phyloP scores from a whole-genome alignment of 2,329 filamentous ascomycete species.

The Paecilomyces niveus region DNA sequence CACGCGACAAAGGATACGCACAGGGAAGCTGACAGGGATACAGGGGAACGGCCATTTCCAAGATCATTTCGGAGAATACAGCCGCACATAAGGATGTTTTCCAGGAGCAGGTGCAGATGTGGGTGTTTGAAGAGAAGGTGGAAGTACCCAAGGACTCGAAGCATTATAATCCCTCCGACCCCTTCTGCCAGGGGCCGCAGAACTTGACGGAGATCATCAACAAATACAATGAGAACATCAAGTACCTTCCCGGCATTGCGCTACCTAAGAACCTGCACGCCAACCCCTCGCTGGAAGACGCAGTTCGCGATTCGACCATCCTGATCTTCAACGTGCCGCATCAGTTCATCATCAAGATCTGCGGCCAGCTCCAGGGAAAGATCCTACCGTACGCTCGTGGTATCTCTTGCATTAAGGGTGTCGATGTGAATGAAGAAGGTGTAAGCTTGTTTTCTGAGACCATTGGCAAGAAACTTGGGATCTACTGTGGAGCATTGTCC shows the following conservation, averaged over 20 bases:
- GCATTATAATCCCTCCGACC: conserved; percentile 73
- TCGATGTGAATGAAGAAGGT: conserved; percentile 80
- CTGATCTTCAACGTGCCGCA: conserved; percentile 96
- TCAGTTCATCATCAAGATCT: conserved; percentile 78
- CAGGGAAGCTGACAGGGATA: not conserved
- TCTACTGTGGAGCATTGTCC: conserved; percentile 93
- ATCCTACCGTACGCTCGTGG: conserved; percentile 88
- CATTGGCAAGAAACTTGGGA: conserved; percentile 83
- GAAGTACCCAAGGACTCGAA: conserved; percentile 63
- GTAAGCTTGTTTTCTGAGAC: conserved; percentile 89
- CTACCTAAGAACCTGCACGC: conserved; percentile 63
- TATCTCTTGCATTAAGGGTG: conserved; percentile 97
- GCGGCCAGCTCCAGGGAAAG: conserved; percentile 75
- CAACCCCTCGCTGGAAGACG: conserved; percentile 48
- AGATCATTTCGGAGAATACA: conserved; percentile 92
- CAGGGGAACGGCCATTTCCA: conserved; percentile 94
- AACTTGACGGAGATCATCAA: conserved; percentile 93
- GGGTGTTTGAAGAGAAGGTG: conserved; percentile 94
- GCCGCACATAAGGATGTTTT: conserved; percentile 71
- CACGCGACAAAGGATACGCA: not conserved
- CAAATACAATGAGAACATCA: conserved; percentile 87
- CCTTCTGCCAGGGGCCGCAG: conserved; percentile 62
- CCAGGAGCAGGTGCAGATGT: conserved; percentile 90
- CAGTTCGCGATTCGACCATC: conserved; percentile 77
- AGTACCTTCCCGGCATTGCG: conserved; percentile 85